Evolutionary conservation across 2,329 filamentous ascomycete genomes (phyloP).

Genomic region (Xylaria sp.): DNA sequence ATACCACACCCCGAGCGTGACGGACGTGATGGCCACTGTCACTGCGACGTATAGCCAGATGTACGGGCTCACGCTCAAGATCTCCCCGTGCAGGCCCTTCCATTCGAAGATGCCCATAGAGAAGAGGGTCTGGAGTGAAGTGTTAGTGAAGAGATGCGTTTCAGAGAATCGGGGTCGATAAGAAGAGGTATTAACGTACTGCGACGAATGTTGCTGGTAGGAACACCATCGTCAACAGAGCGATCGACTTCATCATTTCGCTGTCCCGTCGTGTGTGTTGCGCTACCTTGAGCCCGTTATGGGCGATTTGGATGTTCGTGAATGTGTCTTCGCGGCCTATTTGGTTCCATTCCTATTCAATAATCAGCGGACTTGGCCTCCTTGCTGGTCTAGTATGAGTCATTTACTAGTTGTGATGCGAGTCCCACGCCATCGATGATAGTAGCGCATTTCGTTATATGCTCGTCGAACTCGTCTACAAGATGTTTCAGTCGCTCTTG

Average conservation of each 20-base stretch:
- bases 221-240: conserved; percentile 47
- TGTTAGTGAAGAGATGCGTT: too few relatives aligned
- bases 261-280: conserved; percentile 42
- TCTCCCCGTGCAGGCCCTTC: conserved; percentile 35
- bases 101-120: conserved; percentile 46
- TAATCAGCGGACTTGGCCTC: neutral
- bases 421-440: conserved; percentile 43
- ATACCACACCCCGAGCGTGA: conserved; percentile 39
- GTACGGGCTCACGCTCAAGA: conserved; percentile 40
- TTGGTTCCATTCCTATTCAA: conserved; percentile 43
- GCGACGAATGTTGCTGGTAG: conserved; percentile 45
- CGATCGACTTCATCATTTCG: conserved; percentile 47
- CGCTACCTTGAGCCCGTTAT: conserved; percentile 41
- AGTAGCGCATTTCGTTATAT: conserved; percentile 44
- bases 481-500: conserved; percentile 42
- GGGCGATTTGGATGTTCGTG: conserved; percentile 41
- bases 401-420: conserved; percentile 44
- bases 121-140: conserved; percentile 41
- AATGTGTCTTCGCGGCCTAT: conserved; percentile 43
- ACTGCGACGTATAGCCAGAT: conserved; percentile 43
- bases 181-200: conserved; percentile 30
- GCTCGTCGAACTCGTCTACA: conserved; percentile 44
- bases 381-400: neutral
- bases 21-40: conserved; percentile 37
- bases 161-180: neutral